These are phyloP conservation scores for Penicillium sp. DNA, from an alignment of 2,329 filamentous ascomycete species.

Conservation along the genomic window DNA sequence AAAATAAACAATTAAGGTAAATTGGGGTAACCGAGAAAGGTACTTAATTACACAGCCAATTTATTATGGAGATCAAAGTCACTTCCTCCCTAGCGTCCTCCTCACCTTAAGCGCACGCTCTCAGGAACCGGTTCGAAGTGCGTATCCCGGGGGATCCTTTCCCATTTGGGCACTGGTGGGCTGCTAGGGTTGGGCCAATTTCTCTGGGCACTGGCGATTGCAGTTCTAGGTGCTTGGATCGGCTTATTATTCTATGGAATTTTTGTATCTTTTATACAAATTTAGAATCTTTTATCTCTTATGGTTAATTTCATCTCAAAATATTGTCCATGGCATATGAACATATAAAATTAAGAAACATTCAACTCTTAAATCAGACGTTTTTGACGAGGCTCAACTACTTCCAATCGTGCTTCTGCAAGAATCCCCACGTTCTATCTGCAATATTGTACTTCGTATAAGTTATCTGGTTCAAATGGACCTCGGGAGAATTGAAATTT, in stretches of 20 bases:
- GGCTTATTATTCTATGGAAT: not conserved
- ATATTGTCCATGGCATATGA: no score
- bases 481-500: no score
- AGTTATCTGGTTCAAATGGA: no score
- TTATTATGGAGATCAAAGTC: not conserved
- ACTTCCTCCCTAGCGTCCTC: not conserved
- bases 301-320: no score
- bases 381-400: no score
- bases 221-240: constrained; percentile 3
- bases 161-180: constrained; percentile 1
- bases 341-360: no score
- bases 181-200: constrained; percentile 1
- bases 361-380: no score
- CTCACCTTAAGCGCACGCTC: not conserved
- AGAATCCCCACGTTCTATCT: no score
- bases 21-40: not conserved
- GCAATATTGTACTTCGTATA: no score
- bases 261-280: no score
- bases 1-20: not conserved
- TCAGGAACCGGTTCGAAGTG: not conserved
- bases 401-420: no score
- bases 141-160: constrained; percentile 1
- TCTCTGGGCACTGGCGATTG: constrained; percentile 2
- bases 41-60: not conserved
- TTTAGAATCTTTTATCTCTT: no score